Evolutionary conservation across 2,329 filamentous ascomycete species (phyloP), one percentile per base, ranked within the genome.

Genomic region (Penicillium sp.): DNA sequence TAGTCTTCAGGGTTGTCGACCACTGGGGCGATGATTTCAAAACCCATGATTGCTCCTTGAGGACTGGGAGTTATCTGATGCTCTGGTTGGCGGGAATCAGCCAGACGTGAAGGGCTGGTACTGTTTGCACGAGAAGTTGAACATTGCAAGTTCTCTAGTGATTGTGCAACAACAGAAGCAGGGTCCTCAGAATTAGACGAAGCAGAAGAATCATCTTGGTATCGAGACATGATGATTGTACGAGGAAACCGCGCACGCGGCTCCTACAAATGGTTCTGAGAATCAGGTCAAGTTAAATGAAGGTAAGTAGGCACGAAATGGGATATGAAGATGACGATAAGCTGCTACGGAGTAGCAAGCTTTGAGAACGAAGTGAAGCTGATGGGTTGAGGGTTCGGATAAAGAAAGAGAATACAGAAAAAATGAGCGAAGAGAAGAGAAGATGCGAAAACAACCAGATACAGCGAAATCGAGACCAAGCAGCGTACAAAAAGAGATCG

Each of bases 1-100:
- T 72, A 75, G 16, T 70, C 64, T 10, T 66, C 57, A 16, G 55
- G 52, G 34, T 71, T 61, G 4, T 59, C 43, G 4, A 70, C 43
- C 1, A 16, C 37, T 9, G 71, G 70, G 11, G 72, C 50, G 27
- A 67, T 54, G 29, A 74, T 61, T 31, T 60, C 62, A 36, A 56
- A 41, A 10, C 39, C 27, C 22, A 36, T 12, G 1, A 14, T 10
- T 22, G 28, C 11, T 25, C 46, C 35, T 30, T 51, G 10, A 16
- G 46, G 34, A 28, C 28, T 47, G 9, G 29, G 22, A 14, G 44
- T 29, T 16, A 41, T 19, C 22, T 41, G 16, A 13, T 40, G 28
- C 35, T 18, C 43, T 40, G 43, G 19, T 9, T 40, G 27, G 8
- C 28, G 35, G 9, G 35, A 13, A 27, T 27, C 9, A 22, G 39